phyloP scores from a whole-genome alignment of 331 rosid species.

The Malus hybrid region DNA sequence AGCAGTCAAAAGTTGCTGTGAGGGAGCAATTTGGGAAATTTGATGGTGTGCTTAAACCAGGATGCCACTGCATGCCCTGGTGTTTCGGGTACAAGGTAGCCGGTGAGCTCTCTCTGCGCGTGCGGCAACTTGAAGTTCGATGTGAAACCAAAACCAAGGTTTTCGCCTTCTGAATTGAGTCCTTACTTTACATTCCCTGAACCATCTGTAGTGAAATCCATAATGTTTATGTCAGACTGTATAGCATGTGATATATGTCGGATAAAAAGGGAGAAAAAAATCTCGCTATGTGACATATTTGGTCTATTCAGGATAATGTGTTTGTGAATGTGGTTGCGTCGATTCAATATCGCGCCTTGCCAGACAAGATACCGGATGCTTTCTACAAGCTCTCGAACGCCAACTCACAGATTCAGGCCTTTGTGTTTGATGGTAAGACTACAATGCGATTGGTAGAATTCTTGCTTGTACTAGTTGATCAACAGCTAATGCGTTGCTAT shows the following conservation, averaged over 20 bases:
- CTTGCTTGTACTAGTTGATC: no score
- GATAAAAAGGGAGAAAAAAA: neutral
- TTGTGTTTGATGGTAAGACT: constrained; percentile 63
- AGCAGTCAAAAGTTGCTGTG: constrained; percentile 65
- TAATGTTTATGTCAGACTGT: neutral
- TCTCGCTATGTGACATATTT: neutral
- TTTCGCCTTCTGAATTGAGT: neutral
- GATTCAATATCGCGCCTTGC: constrained; percentile 61
- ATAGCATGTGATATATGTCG: neutral
- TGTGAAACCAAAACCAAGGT: constrained; percentile 86
- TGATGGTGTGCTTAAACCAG: constrained; percentile 56
- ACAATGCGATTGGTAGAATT: constrained; percentile 3
- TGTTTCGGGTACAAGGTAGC: constrained; percentile 57
- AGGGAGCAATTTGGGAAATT: constrained; percentile 66
- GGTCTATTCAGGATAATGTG: constrained; percentile 50
- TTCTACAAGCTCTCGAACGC: constrained; percentile 72
- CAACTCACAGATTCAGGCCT: constrained; percentile 69
- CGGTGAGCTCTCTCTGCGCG: constrained; percentile 61
- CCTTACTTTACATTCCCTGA: neutral
- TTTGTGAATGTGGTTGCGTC: constrained; percentile 72
- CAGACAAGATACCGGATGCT: constrained; percentile 68
- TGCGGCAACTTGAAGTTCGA: constrained; percentile 65
- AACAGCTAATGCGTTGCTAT: neutral
- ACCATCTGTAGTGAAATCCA: neutral
- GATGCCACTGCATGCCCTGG: constrained; percentile 84